Conservation (phyloP, 768 basidiomycete genomes). For the Clavaria fumosa region DNA sequence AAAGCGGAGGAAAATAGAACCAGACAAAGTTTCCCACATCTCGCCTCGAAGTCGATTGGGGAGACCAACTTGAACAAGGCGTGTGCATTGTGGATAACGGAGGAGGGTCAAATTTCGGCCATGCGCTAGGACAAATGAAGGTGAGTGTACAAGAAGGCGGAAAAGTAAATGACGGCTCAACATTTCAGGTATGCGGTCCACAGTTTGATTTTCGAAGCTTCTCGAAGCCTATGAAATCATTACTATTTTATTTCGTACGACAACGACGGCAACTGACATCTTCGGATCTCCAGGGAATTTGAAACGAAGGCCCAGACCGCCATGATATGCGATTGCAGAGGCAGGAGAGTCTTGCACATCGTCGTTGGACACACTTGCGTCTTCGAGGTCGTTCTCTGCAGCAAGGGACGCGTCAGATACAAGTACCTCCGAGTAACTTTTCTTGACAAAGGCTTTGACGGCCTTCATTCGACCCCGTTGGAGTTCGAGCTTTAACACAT, state of each 20-base stretch:
- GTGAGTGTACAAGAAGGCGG: conserved; percentile 8
- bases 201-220: conserved; percentile 88
- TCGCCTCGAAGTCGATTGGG: conserved; percentile 91
- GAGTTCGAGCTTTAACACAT: conserved; percentile 78
- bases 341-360: conserved; percentile 31
- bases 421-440: conserved; percentile 89
- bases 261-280: conserved; percentile 39
- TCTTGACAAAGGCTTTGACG: conserved; percentile 80
- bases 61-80: conserved; percentile 93
- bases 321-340: conserved; percentile 46
- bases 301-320: conserved; percentile 67
- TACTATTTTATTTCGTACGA: background rate
- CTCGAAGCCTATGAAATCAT: conserved; percentile 43
- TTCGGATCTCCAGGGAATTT: conserved; percentile 89
- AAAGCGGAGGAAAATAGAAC: conserved; percentile 83
- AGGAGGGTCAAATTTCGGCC: conserved; percentile 91
- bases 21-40: conserved; percentile 96
- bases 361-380: conserved; percentile 44
- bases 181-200: conserved; percentile 85
- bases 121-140: conserved; percentile 63
- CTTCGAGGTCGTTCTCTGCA: conserved; percentile 54
- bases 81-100: conserved; percentile 91
- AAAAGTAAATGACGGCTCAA: conserved; percentile 1
- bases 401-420: conserved; percentile 39
- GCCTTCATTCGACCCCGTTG: conserved; percentile 87